Evolutionary conservation across 805 yeast genomes (phyloP), one percentile per base, ranked within the genome.

Genomic region (Grigorovia yakushimaensis): DNA sequence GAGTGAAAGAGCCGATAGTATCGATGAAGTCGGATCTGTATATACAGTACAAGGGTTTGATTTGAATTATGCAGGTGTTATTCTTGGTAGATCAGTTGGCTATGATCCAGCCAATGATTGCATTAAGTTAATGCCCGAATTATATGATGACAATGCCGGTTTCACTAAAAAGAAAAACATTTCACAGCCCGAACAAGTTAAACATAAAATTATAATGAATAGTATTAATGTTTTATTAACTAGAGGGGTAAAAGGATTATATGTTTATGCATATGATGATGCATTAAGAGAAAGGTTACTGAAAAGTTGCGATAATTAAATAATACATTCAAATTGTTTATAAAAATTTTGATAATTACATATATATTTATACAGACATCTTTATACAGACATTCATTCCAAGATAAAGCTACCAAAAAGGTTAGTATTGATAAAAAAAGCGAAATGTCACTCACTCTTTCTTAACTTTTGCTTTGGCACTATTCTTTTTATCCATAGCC

Each of bases 1-100:
- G 77, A 67, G 73, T 46, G 76, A 72, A 52, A 53, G 76, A 37
- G 58, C 60, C 0, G 75, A 72, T 41, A 70, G 74, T 1, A 69
- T 72, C 39, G 72, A 71, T 27, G 76, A 72, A 53, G 75, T 72
- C 39, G 77, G 77, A 0, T 69, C 74, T 19, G 76, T 72, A 3
- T 73, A 73, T 46, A 72, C 77, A 0, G 60, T 73, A 19, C 77
- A 72, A 55, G 77, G 77, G 1, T 73, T 72, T 51, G 77, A 73
- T 54, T 53, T 73, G 47, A 72, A 72, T 51, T 73, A 69, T 51
- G 74, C 74, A 2, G 76, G 72, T 41, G 72, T 73, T 0, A 72
- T 73, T 3, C 46, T 73, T 13, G 77, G 77, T 1, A 61, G 73
- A 45, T 67, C 73, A 5, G 58, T 73, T 8, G 70, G 66, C 1